Conservation (phyloP, 2,329 filamentous ascomycete species). For the Blastomyces emzantsi region DNA sequence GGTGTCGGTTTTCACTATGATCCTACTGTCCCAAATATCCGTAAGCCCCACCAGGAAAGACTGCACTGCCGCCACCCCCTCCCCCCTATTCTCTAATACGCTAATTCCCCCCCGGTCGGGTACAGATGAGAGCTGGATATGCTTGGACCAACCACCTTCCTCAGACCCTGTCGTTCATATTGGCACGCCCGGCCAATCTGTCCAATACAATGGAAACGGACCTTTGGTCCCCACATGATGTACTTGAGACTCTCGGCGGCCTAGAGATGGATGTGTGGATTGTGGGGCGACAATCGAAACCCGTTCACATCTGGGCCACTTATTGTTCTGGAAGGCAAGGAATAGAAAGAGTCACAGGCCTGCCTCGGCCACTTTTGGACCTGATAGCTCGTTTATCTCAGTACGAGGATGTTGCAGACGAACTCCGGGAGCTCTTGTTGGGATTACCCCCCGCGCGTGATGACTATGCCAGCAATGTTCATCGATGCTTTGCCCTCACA, state of each 20-base stretch:
- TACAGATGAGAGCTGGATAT: constrained; percentile 3
- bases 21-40: neutral
- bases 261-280: constrained; percentile 1
- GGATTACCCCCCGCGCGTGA: neutral
- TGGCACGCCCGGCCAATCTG: neutral
- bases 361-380: neutral
- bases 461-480: constrained; percentile 2
- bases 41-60: neutral
- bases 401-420: neutral
- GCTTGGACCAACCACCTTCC: neutral
- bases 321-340: neutral
- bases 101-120: neutral
- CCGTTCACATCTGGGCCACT: neutral
- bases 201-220: neutral
- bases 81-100: neutral
- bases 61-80: neutral
- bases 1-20: constrained; percentile 2
- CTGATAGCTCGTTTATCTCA: constrained; percentile 1
- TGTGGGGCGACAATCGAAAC: neutral
- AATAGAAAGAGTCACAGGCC: neutral
- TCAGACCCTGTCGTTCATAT: neutral
- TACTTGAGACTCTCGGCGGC: constrained; percentile 1
- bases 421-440: neutral
- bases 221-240: neutral
- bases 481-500: neutral